A percentile compares a stretch with the other conserved stretches of the same genome.
phyloP scores from a whole-genome alignment of 352 stramenopile genomes.

The Phytophthora pisi region DNA sequence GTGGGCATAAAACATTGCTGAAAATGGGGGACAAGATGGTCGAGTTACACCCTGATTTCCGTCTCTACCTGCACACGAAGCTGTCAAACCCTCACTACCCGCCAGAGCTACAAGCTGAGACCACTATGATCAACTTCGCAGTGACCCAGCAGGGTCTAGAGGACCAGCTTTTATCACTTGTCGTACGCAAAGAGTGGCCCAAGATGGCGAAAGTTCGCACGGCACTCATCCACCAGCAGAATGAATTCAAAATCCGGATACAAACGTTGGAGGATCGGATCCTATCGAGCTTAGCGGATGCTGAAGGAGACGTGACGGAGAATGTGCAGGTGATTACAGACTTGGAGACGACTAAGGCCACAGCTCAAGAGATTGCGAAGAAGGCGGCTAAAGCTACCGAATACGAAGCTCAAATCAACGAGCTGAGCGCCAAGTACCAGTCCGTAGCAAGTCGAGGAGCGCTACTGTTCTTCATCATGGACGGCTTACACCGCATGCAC shows the following conservation, averaged over 20 bases:
- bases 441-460: slow-evolving; percentile 90
- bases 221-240: slow-evolving; percentile 88
- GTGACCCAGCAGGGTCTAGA: slow-evolving; percentile 91
- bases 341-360: slow-evolving; percentile 93
- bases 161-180: slow-evolving; percentile 88
- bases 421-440: slow-evolving; percentile 92
- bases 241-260: slow-evolving; percentile 90
- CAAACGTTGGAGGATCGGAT: slow-evolving; percentile 91
- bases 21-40: slow-evolving; percentile 90
- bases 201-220: slow-evolving; percentile 82
- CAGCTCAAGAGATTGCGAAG: slow-evolving; percentile 82
- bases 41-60: slow-evolving; percentile 81
- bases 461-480: slow-evolving; percentile 96
- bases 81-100: slow-evolving; percentile 93
- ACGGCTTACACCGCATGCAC: slow-evolving; percentile 92
- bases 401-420: slow-evolving; percentile 81
- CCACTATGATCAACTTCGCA: slow-evolving; percentile 92
- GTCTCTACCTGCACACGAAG: slow-evolving; percentile 92
- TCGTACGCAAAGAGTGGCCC: slow-evolving; percentile 91
- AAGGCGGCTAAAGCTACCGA: slow-evolving; percentile 80
- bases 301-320: slow-evolving; percentile 92
- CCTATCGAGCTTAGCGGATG: slow-evolving; percentile 77
- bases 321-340: slow-evolving; percentile 96
- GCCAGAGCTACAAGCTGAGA: slow-evolving; percentile 91
- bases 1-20: slow-evolving; percentile 75